Evolutionary conservation across 176 grass and related monocot species (phyloP).

Genomic region (Oryza meridionalis): DNA sequence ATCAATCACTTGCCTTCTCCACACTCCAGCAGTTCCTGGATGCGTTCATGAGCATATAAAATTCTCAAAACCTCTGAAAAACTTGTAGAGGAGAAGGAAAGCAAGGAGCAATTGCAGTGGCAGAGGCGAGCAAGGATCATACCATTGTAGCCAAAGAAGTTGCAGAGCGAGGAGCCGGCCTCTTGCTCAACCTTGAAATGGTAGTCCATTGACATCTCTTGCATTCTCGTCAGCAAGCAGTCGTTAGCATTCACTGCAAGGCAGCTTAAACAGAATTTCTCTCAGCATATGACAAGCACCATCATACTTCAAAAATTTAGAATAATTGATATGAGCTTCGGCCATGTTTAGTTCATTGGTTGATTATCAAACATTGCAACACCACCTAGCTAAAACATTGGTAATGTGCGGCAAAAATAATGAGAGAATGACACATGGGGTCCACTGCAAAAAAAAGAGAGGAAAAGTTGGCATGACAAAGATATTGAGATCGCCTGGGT

Average conservation of each 20-base stretch:
- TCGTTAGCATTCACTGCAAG: conserved; percentile 81
- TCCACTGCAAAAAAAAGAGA: no score
- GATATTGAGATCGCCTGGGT: background rate
- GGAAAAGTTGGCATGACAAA: background rate
- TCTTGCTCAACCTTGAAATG: conserved; percentile 94
- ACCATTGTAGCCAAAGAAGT: conserved; percentile 86
- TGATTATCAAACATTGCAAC: no score
- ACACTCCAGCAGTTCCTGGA: conserved; percentile 67
- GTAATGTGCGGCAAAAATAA: no score
- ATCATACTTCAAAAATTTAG: background rate
- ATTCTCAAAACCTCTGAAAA: background rate
- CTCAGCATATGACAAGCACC: conserved; percentile 20
- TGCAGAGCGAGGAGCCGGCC: conserved; percentile 61
- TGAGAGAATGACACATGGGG: no score
- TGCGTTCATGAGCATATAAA: background rate
- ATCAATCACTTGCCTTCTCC: conserved; percentile 53
- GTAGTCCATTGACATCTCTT: conserved; percentile 84
- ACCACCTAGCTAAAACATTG: no score
- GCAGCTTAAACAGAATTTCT: conserved; percentile 44
- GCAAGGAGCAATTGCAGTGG: background rate
- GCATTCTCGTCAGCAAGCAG: conserved; percentile 86
- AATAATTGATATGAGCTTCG: background rate
- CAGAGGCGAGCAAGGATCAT: no score
- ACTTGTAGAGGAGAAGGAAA: background rate
- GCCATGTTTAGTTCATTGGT: no score